Conservation (phyloP, 345 rosid genomes). For the Aquilaria malaccensis region DNA sequence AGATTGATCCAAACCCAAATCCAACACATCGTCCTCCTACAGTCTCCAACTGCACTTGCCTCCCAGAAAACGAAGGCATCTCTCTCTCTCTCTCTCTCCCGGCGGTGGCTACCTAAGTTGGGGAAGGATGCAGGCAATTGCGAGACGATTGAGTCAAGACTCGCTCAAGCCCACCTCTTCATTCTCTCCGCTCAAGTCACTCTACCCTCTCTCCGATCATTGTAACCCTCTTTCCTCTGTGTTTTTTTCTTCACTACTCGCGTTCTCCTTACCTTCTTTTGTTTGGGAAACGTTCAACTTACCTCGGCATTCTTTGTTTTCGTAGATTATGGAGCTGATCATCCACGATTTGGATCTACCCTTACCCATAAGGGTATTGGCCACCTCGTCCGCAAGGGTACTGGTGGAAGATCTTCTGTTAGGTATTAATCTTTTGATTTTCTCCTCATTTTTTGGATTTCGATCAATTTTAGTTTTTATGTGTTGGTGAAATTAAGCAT, state of each 20-base stretch:
- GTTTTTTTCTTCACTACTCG: not conserved
- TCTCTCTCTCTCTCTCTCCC: slow-evolving; percentile 13
- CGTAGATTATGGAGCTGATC: slow-evolving; percentile 52
- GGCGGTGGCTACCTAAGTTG: slow-evolving; percentile 4
- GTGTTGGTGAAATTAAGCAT: not conserved
- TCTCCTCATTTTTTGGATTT: not conserved
- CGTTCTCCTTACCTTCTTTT: not conserved
- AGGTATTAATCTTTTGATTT: slow-evolving; percentile 35
- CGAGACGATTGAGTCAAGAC: slow-evolving; percentile 56
- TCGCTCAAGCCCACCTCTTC: slow-evolving; percentile 38
- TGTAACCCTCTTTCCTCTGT: slow-evolving; percentile 26
- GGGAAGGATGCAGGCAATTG: slow-evolving; percentile 61
- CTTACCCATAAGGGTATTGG: slow-evolving; percentile 63
- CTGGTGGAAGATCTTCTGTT: slow-evolving; percentile 98
- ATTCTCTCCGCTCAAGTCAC: slow-evolving; percentile 37
- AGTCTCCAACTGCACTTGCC: too few relatives aligned
- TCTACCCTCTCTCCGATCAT: slow-evolving; percentile 44
- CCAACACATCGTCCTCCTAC: not conserved
- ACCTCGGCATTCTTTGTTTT: slow-evolving; percentile 1
- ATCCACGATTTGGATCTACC: slow-evolving; percentile 55
- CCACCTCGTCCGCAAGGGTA: slow-evolving; percentile 91
- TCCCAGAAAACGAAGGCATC: not conserved
- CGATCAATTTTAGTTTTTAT: not conserved
- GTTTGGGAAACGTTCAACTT: not conserved
- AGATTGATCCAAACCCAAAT: too few relatives aligned